A percentile compares a stretch with the other conserved stretches of the same genome.
phyloP scores from a whole-genome alignment of 345 rosid genomes.

The Erucastrum elatum region DNA sequence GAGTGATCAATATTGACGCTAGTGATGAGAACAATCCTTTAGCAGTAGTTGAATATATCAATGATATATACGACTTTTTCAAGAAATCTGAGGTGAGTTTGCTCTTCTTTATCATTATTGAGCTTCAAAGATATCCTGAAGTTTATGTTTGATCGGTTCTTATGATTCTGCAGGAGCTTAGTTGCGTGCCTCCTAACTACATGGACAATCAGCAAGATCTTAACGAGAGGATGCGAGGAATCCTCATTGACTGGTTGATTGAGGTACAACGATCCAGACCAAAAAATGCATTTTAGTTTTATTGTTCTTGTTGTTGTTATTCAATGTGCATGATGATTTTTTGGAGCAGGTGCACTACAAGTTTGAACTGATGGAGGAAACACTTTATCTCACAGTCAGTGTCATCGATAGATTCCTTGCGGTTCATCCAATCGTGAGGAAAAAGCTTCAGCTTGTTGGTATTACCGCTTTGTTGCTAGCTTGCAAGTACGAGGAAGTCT shows the following conservation, averaged over 20 bases:
- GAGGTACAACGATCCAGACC: slow-evolving; percentile 51
- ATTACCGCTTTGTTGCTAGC: slow-evolving; percentile 96
- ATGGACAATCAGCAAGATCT: slow-evolving; percentile 75
- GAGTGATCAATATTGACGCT: slow-evolving; percentile 60
- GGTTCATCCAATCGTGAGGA: slow-evolving; percentile 55
- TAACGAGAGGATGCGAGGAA: slow-evolving; percentile 89
- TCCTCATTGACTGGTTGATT: slow-evolving; percentile 89
- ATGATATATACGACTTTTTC: slow-evolving; percentile 57
- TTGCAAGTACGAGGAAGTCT: slow-evolving; percentile 96
- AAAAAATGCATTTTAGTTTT: background rate
- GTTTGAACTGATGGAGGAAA: slow-evolving; percentile 97
- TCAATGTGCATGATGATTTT: background rate
- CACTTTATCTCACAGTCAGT: slow-evolving; percentile 84
- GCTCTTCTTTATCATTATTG: background rate
- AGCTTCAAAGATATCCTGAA: background rate
- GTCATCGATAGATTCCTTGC: slow-evolving; percentile 88
- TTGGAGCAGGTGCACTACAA: slow-evolving; percentile 88
- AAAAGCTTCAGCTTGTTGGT: slow-evolving; percentile 95
- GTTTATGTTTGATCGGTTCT: slow-evolving; percentile 3
- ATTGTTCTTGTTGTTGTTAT: background rate
- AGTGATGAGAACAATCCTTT: slow-evolving; percentile 66
- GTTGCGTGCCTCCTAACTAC: slow-evolving; percentile 60
- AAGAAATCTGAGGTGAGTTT: slow-evolving; percentile 24
- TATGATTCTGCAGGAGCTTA: slow-evolving; percentile 46
- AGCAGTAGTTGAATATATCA: slow-evolving; percentile 79